A percentile compares a stretch with the other conserved stretches of the same genome.
These are phyloP conservation scores for Cladosporium sp. DNA, from an alignment of 2,329 filamentous ascomycete species.

Conservation along the genomic window DNA sequence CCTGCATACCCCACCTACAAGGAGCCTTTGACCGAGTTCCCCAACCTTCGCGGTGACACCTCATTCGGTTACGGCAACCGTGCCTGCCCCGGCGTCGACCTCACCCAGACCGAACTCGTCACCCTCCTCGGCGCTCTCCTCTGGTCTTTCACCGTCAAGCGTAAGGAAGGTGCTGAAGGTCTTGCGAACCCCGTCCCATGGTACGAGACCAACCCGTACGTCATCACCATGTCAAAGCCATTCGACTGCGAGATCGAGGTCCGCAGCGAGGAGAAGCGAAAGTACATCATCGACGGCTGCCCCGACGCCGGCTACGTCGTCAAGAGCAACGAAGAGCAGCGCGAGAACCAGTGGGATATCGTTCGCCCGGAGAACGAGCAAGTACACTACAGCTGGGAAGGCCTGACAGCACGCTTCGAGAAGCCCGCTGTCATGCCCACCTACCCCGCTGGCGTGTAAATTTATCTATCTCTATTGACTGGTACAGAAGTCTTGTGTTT, in stretches of 20 bases:
- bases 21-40: constrained; percentile 40
- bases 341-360: constrained; percentile 23
- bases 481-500: constrained; percentile 12
- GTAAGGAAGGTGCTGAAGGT: constrained; percentile 30
- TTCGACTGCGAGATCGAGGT: constrained; percentile 36
- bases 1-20: constrained; percentile 40
- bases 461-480: not conserved
- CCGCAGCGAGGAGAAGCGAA: constrained; percentile 35
- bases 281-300: constrained; percentile 33
- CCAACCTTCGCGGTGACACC: constrained; percentile 37
- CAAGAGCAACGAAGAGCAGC: constrained; percentile 27
- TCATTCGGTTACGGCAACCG: constrained; percentile 41
- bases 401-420: constrained; percentile 19
- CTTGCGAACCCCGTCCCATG: constrained; percentile 34
- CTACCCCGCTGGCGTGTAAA: constrained; percentile 20
- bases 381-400: constrained; percentile 21
- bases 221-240: constrained; percentile 40
- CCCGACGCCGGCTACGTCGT: constrained; percentile 32
- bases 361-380: constrained; percentile 20
- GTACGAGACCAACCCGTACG: constrained; percentile 39
- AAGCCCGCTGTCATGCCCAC: constrained; percentile 21
- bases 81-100: constrained; percentile 39
- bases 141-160: constrained; percentile 38
- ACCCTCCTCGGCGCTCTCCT: constrained; percentile 36
- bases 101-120: constrained; percentile 36